Evolutionary conservation across 179 eudicot species (phyloP).

Genomic region (Heliamphora pulchella): DNA sequence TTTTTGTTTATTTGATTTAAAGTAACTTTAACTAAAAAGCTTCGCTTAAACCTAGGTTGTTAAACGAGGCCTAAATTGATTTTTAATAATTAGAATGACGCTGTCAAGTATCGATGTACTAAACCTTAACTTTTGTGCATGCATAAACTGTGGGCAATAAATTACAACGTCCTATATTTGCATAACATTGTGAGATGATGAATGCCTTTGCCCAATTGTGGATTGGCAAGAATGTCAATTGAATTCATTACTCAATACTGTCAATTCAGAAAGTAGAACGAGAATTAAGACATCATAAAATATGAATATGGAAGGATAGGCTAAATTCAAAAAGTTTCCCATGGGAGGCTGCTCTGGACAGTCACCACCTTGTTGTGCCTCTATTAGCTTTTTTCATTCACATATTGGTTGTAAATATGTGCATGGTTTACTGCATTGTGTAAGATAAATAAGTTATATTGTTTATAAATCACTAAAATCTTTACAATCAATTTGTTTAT

Average conservation of each 20-base stretch:
- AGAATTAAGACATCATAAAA: background rate
- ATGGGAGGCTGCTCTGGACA: background rate
- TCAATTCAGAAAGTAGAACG: background rate
- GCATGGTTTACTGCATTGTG: background rate
- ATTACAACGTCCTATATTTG: background rate
- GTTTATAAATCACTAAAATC: background rate
- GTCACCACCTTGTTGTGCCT: background rate
- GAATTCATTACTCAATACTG: background rate
- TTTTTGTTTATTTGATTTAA: too few relatives aligned
- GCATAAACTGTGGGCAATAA: background rate
- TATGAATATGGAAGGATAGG: background rate
- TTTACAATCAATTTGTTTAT: background rate
- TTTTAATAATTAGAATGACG: background rate
- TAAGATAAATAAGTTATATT: background rate
- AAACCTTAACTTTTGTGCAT: conserved; percentile 2
- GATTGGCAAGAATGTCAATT: background rate
- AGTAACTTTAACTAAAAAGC: too few relatives aligned
- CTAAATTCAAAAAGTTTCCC: background rate
- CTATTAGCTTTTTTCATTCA: background rate
- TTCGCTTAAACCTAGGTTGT: too few relatives aligned
- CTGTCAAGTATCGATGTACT: background rate
- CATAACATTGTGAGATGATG: background rate
- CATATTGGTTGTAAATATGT: background rate
- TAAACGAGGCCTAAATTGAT: too few relatives aligned
- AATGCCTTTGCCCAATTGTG: background rate